Evolutionary conservation across 202 grass and related monocot species (phyloP).

Genomic region (Zizania palustris): DNA sequence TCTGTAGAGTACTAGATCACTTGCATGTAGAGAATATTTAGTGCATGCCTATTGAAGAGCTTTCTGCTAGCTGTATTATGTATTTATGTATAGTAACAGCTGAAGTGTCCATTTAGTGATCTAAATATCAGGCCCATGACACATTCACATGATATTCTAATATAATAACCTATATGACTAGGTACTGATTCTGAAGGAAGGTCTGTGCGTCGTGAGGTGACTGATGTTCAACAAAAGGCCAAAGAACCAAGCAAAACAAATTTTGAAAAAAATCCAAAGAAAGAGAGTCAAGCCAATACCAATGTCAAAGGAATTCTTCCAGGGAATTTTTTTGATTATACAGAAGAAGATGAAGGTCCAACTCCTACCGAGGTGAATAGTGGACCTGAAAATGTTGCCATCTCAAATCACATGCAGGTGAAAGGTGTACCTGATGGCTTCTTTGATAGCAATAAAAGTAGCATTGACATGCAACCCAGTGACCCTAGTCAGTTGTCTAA

Average conservation of each 20-base stretch:
- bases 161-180: conserved; percentile 44
- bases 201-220: conserved; percentile 43
- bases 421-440: conserved; percentile 72
- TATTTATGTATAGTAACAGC: neutral
- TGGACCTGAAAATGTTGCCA: conserved; percentile 34
- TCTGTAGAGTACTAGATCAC: conserved; percentile 18
- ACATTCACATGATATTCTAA: conserved; percentile 4
- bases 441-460: conserved; percentile 53
- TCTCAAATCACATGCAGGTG: conserved; percentile 40
- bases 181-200: conserved; percentile 56
- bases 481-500: conserved; percentile 35
- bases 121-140: conserved; percentile 2
- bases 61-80: neutral
- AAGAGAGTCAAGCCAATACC: conserved; percentile 21
- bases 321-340: conserved; percentile 58
- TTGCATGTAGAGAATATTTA: neutral
- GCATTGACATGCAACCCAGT: conserved; percentile 43
- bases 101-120: conserved; percentile 2
- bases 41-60: conserved; percentile 2
- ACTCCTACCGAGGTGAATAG: conserved; percentile 38
- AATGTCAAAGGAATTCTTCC: conserved; percentile 55
- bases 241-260: conserved; percentile 41
- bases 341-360: conserved; percentile 38
- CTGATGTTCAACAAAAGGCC: conserved; percentile 35
- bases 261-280: conserved; percentile 43